A percentile compares a stretch with the other conserved stretches of the same genome.
Conservation (phyloP, 2,329 filamentous ascomycete species). For the Xylariaceae sp. region DNA sequence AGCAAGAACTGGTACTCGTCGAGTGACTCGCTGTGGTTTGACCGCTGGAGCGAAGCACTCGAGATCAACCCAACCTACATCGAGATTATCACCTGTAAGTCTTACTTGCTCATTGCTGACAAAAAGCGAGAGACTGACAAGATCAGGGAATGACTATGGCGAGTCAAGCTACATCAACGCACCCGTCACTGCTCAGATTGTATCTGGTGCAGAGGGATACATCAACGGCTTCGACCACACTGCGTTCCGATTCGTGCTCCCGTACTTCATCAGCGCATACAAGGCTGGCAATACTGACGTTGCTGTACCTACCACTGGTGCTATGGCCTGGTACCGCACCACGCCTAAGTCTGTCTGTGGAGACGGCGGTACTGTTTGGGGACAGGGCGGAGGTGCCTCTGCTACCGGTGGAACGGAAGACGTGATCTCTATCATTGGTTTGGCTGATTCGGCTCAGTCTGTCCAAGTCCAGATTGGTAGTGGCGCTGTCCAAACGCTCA, state of each 20-base stretch:
- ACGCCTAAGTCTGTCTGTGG: slow-evolving; percentile 28
- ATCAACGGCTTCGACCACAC: slow-evolving; percentile 44
- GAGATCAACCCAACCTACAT: slow-evolving; percentile 48
- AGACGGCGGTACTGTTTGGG: slow-evolving; percentile 37
- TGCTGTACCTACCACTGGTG: slow-evolving; percentile 23
- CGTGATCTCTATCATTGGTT: slow-evolving; percentile 40
- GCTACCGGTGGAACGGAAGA: slow-evolving; percentile 38
- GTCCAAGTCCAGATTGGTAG: slow-evolving; percentile 38
- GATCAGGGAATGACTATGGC: slow-evolving; percentile 53
- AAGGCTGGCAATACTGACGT: slow-evolving; percentile 39
- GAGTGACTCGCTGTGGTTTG: slow-evolving; percentile 50
- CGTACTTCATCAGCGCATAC: slow-evolving; percentile 47
- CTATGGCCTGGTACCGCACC: slow-evolving; percentile 29
- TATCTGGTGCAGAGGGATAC: slow-evolving; percentile 45
- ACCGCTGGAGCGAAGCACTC: slow-evolving; percentile 53
- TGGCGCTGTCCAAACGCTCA: slow-evolving; percentile 26
- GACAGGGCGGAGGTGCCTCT: slow-evolving; percentile 32
- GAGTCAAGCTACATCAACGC: slow-evolving; percentile 56
- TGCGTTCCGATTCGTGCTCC: slow-evolving; percentile 45
- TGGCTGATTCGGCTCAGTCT: slow-evolving; percentile 30
- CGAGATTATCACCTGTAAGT: slow-evolving; percentile 50
- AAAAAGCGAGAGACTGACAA: slow-evolving; percentile 5
- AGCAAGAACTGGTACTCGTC: slow-evolving; percentile 51
- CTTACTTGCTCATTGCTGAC: neutral
- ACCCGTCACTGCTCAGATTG: slow-evolving; percentile 39